Conservation (phyloP, 2,329 filamentous ascomycete genomes). For the Pseudophaeomoniella oleicola region DNA sequence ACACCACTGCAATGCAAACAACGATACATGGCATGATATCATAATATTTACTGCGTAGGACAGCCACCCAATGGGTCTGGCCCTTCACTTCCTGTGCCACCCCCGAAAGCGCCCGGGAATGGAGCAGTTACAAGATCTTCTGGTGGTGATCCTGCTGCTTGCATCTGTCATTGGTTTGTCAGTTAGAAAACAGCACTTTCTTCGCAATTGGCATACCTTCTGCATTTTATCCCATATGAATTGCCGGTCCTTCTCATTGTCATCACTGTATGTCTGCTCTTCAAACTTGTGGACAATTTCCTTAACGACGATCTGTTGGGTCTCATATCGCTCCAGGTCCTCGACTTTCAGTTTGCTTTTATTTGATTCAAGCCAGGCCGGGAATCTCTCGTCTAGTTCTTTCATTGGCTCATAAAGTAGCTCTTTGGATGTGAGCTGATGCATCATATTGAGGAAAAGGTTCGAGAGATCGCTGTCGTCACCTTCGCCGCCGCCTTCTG, state of each 20-base stretch:
- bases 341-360: constrained; percentile 46
- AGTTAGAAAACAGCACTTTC: constrained; percentile 2
- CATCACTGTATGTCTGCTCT: constrained; percentile 63
- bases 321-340: constrained; percentile 65
- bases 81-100: constrained; percentile 52
- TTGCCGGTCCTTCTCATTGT: constrained; percentile 66
- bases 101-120: constrained; percentile 60
- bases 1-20: too few species aligned
- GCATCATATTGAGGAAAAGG: constrained; percentile 97
- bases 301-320: constrained; percentile 62
- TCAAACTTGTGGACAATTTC: constrained; percentile 90
- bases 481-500: constrained; percentile 39
- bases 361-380: constrained; percentile 74
- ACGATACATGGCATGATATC: too few species aligned
- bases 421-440: constrained; percentile 95
- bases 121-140: constrained; percentile 57
- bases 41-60: constrained; percentile 46
- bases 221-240: constrained; percentile 98
- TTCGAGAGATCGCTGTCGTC: constrained; percentile 81
- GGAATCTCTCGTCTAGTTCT: constrained; percentile 86
- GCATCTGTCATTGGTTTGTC: constrained; percentile 53
- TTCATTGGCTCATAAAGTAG: constrained; percentile 99
- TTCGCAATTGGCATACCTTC: constrained; percentile 66
- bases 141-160: constrained; percentile 82
- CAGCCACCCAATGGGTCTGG: constrained; percentile 44